These are phyloP conservation scores for Termitomyces sp. DNA, from an alignment of 768 basidiomycete genomes.

Conservation along the genomic window DNA sequence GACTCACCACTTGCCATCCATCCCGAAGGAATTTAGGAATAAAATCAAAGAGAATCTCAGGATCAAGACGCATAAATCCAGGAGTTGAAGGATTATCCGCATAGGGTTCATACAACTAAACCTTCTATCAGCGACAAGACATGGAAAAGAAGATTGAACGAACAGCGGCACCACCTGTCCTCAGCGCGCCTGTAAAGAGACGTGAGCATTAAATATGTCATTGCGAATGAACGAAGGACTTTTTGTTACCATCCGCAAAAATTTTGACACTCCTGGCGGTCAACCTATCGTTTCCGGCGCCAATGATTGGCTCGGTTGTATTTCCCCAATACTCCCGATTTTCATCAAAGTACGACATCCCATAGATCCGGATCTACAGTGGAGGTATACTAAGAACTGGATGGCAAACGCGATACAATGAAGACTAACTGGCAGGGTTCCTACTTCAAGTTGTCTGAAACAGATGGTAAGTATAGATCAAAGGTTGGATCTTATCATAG, in stretches of 20 bases:
- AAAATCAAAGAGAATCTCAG: constrained; percentile 55
- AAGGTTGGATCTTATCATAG: neutral
- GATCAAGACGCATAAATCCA: constrained; percentile 73
- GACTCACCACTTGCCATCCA: constrained; percentile 87
- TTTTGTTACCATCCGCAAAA: constrained; percentile 60
- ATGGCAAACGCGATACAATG: neutral
- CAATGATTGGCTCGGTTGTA: constrained; percentile 47
- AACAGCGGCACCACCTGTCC: constrained; percentile 89
- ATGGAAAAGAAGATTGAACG: neutral
- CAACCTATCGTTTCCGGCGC: constrained; percentile 57
- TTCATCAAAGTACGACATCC: constrained; percentile 72
- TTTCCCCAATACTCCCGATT: constrained; percentile 73
- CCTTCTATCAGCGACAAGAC: neutral
- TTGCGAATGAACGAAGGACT: constrained; percentile 1
- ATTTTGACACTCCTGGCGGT: constrained; percentile 76
- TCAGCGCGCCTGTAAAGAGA: constrained; percentile 60
- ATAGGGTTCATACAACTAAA: constrained; percentile 77
- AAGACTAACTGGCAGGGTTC: constrained; percentile 54
- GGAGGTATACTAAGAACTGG: constrained; percentile 5
- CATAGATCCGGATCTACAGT: constrained; percentile 69
- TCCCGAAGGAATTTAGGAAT: constrained; percentile 71
- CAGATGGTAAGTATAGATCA: constrained; percentile 4
- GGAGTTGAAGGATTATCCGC: constrained; percentile 69
- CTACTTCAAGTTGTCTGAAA: constrained; percentile 55
- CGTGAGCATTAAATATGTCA: constrained; percentile 3